Percentiles rank a stretch among this genome's conserved stretches.
Evolutionary conservation across 768 basidiomycete genomes (phyloP).

Genomic region (Suillus placidus): DNA sequence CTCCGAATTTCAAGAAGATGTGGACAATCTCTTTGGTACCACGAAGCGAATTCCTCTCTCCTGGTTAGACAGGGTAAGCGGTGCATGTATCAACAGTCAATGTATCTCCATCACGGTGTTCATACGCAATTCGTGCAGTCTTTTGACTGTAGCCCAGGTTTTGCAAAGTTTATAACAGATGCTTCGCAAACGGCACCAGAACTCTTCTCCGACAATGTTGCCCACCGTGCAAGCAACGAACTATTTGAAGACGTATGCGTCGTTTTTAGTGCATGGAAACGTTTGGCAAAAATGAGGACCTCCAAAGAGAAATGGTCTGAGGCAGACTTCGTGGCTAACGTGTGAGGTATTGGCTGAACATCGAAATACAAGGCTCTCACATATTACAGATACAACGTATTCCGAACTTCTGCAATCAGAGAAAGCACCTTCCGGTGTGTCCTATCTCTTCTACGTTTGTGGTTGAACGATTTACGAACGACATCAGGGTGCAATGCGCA

Average conservation of each 20-base stretch:
- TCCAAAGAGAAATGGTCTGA: slow-evolving; percentile 54
- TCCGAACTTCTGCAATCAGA: slow-evolving; percentile 49
- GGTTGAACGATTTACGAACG: background rate
- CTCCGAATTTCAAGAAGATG: slow-evolving; percentile 36
- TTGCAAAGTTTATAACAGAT: slow-evolving; percentile 27
- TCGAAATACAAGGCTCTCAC: background rate
- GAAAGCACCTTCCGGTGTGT: slow-evolving; percentile 46
- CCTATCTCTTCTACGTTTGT: background rate
- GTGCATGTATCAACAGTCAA: background rate
- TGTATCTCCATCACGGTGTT: background rate
- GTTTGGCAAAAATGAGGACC: slow-evolving; percentile 44
- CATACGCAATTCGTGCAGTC: background rate
- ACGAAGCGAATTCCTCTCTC: slow-evolving; percentile 38
- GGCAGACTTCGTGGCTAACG: slow-evolving; percentile 56
- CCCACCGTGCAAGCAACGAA: slow-evolving; percentile 21
- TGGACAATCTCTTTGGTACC: slow-evolving; percentile 43
- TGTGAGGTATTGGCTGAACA: slow-evolving; percentile 38
- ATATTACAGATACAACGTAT: slow-evolving; percentile 45
- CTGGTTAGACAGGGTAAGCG: slow-evolving; percentile 47
- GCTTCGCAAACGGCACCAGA: slow-evolving; percentile 39
- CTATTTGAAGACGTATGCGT: slow-evolving; percentile 41
- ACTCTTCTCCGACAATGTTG: slow-evolving; percentile 40
- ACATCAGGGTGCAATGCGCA: slow-evolving; percentile 48
- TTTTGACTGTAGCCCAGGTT: slow-evolving; percentile 4
- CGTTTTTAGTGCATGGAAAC: slow-evolving; percentile 50